Percentiles rank a stretch among this genome's conserved stretches.
Evolutionary conservation across 2,329 filamentous ascomycete genomes (phyloP).

Genomic region (Exophiala xenobiotica): DNA sequence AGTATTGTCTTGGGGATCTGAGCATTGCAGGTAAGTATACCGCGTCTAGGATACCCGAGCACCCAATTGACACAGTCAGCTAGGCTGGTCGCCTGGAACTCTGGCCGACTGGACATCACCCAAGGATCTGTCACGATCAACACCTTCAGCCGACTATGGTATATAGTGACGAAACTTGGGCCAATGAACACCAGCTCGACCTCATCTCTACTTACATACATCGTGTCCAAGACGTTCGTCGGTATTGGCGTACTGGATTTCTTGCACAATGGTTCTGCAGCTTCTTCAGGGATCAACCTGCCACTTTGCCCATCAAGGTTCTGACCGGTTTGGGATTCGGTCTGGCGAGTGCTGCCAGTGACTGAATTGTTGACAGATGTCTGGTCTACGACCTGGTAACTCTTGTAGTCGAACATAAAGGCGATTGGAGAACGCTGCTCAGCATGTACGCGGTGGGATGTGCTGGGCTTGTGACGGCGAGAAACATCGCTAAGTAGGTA

Average conservation of each 20-base stretch:
- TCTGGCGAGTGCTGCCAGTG: slow-evolving; percentile 49
- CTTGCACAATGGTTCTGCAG: slow-evolving; percentile 58
- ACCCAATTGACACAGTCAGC: background rate
- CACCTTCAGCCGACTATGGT: slow-evolving; percentile 55
- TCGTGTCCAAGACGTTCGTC: slow-evolving; percentile 60
- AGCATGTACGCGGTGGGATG: slow-evolving; percentile 52
- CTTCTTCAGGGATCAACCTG: slow-evolving; percentile 54
- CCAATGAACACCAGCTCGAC: slow-evolving; percentile 52
- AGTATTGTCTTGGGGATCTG: slow-evolving; percentile 57
- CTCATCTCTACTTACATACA: slow-evolving; percentile 56
- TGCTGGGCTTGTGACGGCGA: slow-evolving; percentile 54
- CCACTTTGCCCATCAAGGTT: slow-evolving; percentile 50
- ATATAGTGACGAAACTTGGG: slow-evolving; percentile 50
- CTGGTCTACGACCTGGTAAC: slow-evolving; percentile 60
- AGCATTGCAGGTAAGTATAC: slow-evolving; percentile 55
- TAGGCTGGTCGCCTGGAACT: slow-evolving; percentile 66
- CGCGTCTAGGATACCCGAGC: no score
- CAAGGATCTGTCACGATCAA: slow-evolving; percentile 60
- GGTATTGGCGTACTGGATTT: slow-evolving; percentile 61
- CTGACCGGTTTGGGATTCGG: slow-evolving; percentile 57
- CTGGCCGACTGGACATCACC: slow-evolving; percentile 49
- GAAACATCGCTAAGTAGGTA: slow-evolving; percentile 55
- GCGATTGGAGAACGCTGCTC: slow-evolving; percentile 53
- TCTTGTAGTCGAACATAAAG: slow-evolving; percentile 54
- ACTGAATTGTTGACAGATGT: slow-evolving; percentile 62